Evolutionary conservation across 306 rosid genomes (phyloP).

Genomic region (Trifolium fragiferum): DNA sequence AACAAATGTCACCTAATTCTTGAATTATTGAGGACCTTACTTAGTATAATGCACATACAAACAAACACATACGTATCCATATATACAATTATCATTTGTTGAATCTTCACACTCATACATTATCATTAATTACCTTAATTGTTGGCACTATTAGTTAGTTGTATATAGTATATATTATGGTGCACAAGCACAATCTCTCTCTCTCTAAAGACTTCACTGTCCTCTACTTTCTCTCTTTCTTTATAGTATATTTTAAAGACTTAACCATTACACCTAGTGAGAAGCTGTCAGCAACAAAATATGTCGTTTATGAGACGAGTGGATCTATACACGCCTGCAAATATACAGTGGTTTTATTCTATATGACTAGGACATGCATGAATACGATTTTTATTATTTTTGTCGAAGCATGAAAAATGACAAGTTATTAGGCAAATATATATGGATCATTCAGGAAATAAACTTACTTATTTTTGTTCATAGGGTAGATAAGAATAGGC

Average conservation of each 20-base stretch:
- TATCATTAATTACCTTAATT: constrained; percentile 15
- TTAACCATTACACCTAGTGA: constrained; percentile 33
- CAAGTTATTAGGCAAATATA: background rate
- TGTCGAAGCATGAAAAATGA: constrained; percentile 23
- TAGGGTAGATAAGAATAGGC: constrained; percentile 96
- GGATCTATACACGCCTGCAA: constrained; percentile 43
- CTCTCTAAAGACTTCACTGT: background rate
- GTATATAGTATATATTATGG: background rate
- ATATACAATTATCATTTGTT: background rate
- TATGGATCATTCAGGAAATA: constrained; percentile 23
- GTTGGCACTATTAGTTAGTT: background rate
- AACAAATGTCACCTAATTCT: constrained; percentile 13
- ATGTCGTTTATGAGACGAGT: constrained; percentile 25
- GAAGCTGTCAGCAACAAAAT: constrained; percentile 38
- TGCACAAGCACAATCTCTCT: background rate
- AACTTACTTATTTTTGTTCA: constrained; percentile 87
- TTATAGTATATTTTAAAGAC: constrained; percentile 5
- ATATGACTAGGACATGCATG: constrained; percentile 32
- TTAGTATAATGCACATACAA: constrained; percentile 6
- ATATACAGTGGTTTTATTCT: constrained; percentile 37
- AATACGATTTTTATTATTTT: constrained; percentile 23
- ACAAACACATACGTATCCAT: background rate
- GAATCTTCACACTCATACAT: constrained; percentile 17
- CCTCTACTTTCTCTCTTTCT: background rate
- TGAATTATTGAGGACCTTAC: constrained; percentile 22